Evolutionary conservation across 768 basidiomycete species (phyloP).

Genomic region (Podaxis rugospora): DNA sequence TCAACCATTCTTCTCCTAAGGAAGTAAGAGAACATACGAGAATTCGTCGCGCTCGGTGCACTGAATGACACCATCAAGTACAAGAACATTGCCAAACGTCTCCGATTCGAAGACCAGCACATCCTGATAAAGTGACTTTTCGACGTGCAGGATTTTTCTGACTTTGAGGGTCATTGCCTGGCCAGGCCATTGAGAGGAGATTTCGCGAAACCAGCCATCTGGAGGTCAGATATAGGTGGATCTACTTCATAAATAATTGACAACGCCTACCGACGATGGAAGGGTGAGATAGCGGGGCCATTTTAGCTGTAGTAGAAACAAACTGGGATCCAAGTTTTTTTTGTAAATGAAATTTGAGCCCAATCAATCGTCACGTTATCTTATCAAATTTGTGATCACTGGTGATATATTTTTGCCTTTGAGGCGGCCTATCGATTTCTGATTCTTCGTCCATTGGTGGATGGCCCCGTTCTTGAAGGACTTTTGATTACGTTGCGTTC

Average conservation of each 20-base stretch:
- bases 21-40: slow-evolving; percentile 53
- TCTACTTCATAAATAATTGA: not conserved
- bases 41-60: slow-evolving; percentile 99
- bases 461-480: no score
- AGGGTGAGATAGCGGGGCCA: slow-evolving; percentile 56
- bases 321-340: not conserved
- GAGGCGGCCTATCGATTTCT: no score
- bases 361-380: slow-evolving; percentile 6
- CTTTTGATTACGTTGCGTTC: no score
- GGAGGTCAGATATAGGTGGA: not conserved
- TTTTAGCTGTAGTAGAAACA: slow-evolving; percentile 17
- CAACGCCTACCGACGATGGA: slow-evolving; percentile 42
- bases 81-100: slow-evolving; percentile 95
- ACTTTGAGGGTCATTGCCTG: slow-evolving; percentile 98
- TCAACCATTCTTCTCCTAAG: not conserved
- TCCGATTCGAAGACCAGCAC: slow-evolving; percentile 96
- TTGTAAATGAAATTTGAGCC: not conserved
- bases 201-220: slow-evolving; percentile 97
- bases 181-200: slow-evolving; percentile 94
- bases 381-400: not conserved
- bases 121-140: slow-evolving; percentile 93
- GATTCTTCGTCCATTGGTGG: no score
- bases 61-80: slow-evolving; percentile 94
- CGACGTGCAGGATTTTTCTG: slow-evolving; percentile 90
- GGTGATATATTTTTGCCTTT: not conserved